Evolutionary conservation across 139 green algal species (phyloP), one percentile per base, ranked within the genome.

Genomic region (Microglena sp.): DNA sequence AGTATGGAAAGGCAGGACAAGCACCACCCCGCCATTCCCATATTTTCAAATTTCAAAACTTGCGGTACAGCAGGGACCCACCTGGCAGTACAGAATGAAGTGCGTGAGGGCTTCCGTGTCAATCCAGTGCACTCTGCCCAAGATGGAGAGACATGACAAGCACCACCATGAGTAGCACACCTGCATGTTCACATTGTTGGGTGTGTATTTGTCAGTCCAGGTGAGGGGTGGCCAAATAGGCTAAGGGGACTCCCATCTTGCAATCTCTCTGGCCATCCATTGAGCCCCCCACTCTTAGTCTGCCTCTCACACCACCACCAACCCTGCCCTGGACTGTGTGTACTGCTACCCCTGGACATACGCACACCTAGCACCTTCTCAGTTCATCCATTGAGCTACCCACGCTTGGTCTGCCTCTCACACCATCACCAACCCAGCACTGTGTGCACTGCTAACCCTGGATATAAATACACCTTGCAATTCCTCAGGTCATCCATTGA

Each of bases 151-250:
- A 24, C 83, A 86, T 0, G 89, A 96, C 21, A 99, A 71, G 62
- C 94, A 96, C 94, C 94, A 99, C 94, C 94, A 98, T 7, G 85
- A 94, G 76, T 97, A 97, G 78, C 91, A 97, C 57, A 96, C 82
- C 78, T 86, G 76, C 44, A 43, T 24, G 1, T 6, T 5, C 27
- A 50, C n/a, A n/a, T n/a, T n/a, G n/a, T n/a, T n/a, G n/a, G n/a
- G n/a, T n/a, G n/a, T n/a, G n/a, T n/a, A n/a, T n/a, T n/a, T n/a
- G n/a, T n/a, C n/a, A n/a, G n/a, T n/a, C n/a, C n/a, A n/a, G n/a
- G n/a, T n/a, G n/a, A n/a, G n/a, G n/a, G n/a, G n/a, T n/a, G n/a
- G n/a, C n/a, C n/a, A n/a, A n/a, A n/a, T n/a, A n/a, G n/a, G n/a
- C n/a, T n/a, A n/a, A n/a, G n/a, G n/a, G n/a, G n/a, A n/a, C n/a